Evolutionary conservation across 1,139 yeast genomes (phyloP).

Genomic region (Diutina neorugosa): DNA sequence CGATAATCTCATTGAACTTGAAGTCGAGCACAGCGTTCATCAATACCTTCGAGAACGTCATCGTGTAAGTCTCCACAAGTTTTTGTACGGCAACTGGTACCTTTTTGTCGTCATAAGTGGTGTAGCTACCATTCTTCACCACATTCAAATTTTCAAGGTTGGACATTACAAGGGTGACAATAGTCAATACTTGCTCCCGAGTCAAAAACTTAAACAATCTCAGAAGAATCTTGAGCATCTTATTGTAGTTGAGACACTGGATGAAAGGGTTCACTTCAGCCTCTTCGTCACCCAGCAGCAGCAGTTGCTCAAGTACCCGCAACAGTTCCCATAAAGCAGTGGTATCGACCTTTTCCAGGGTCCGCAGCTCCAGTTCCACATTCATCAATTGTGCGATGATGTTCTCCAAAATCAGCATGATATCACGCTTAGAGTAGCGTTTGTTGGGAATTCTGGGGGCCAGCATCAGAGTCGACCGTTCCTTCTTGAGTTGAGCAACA

Average conservation of each 20-base stretch:
- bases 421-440: slow-evolving; percentile 30
- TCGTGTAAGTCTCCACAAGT: slow-evolving; percentile 69
- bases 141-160: slow-evolving; percentile 75
- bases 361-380: slow-evolving; percentile 76
- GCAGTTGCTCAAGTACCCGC: slow-evolving; percentile 44
- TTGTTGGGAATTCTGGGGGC: slow-evolving; percentile 19
- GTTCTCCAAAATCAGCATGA: slow-evolving; percentile 54
- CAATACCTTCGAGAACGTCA: slow-evolving; percentile 74
- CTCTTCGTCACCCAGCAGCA: slow-evolving; percentile 33
- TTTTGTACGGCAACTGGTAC: slow-evolving; percentile 46
- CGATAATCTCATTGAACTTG: slow-evolving; percentile 69
- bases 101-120: slow-evolving; percentile 40
- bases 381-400: slow-evolving; percentile 70
- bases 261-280: slow-evolving; percentile 60
- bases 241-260: slow-evolving; percentile 72
- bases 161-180: slow-evolving; percentile 70
- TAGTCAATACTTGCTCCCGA: slow-evolving; percentile 66
- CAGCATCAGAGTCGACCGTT: slow-evolving; percentile 15
- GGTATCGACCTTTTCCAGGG: slow-evolving; percentile 41
- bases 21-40: slow-evolving; percentile 82
- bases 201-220: slow-evolving; percentile 77
- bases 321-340: slow-evolving; percentile 67
- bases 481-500: slow-evolving; percentile 9
- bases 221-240: slow-evolving; percentile 81
- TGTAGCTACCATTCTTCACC: slow-evolving; percentile 67